Evolutionary conservation across 2,329 filamentous ascomycete genomes (phyloP).

Genomic region (Cladophialophora yegresii): DNA sequence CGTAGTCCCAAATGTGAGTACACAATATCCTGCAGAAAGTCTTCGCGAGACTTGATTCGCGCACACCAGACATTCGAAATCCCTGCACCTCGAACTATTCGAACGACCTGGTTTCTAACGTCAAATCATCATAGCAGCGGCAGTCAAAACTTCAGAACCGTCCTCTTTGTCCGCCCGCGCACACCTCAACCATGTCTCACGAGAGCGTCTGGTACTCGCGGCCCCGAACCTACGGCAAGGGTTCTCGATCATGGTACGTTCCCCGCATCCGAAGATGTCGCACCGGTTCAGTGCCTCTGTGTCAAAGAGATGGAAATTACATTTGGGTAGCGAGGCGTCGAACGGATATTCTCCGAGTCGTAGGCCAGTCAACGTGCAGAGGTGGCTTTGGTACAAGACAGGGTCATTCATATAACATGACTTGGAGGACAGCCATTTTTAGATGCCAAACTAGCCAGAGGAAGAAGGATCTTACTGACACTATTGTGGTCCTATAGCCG

Average conservation of each 20-base stretch:
- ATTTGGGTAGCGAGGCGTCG: background rate
- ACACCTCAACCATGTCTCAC: conserved; percentile 71
- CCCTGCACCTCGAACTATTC: background rate
- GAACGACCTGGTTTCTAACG: conserved; percentile 6
- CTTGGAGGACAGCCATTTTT: background rate
- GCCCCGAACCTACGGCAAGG: conserved; percentile 65
- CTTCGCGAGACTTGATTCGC: too few relatives aligned
- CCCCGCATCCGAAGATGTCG: background rate
- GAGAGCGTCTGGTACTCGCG: conserved; percentile 99
- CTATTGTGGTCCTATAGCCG: conserved; percentile 56
- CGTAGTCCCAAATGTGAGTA: conserved; percentile 1
- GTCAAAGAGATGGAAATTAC: background rate
- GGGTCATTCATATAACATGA: background rate
- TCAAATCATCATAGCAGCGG: background rate
- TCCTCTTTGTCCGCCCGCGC: conserved; percentile 1
- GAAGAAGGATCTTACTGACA: background rate
- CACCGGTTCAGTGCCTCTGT: background rate
- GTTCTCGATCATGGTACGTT: conserved; percentile 38
- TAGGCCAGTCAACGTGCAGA: background rate
- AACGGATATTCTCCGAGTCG: background rate
- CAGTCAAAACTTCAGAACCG: background rate
- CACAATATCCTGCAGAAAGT: background rate
- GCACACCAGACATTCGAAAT: background rate
- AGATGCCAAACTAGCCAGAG: background rate
- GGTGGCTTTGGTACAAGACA: background rate